Base-by-base conservation (phyloP, 2,329 filamentous ascomycete species). In the Leptographium flavum region DNA sequence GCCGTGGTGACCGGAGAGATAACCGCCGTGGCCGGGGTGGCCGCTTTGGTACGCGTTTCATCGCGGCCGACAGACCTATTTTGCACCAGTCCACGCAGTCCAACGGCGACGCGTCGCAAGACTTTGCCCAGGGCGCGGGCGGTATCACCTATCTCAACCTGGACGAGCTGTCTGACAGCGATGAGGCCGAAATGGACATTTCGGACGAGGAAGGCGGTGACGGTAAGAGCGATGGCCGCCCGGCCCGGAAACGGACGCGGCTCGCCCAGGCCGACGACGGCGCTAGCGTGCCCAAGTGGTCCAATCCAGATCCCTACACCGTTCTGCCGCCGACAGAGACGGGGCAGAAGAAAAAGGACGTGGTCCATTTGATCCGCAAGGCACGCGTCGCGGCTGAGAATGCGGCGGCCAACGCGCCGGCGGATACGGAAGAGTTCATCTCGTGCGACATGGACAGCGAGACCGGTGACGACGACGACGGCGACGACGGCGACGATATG, bases 221-320 rank as follows among this genome's bases (percentile, higher is more conserved):
- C 7, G 38, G 14, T 50, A 46, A 55, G 53, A 52, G 57, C 55
- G 50, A 61, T 10, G 42, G 13, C 21, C 38, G 36, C 13, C 47
- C 49, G 39, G 48, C 45, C 5, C 45, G 46, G 32, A 55, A 55
- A 31, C 52, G 50, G 3, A 42, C 48, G 1, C 50, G 52, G 10
- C 17, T 41, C 2, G 19, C 27, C 14, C 40, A 46, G 36, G 31
- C 28, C 10, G 33, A 44, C 21, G 22, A 27, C 15, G n/a, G n/a
- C n/a, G 13, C 21, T 13, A 27, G 25, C 27, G 11, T 59, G 5
- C 87, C 87, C 3, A 87, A 83, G 60, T 96, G 90, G 90, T 94
- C 87, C 5, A 96, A 96, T 54, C 88, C 90, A 4, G 90, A 96
- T 59, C 87, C 88, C 0, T 95, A 96, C 62, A 94, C 86, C 6